Evolutionary conservation across 768 basidiomycete genomes (phyloP).

Genomic region (Mycena metata): DNA sequence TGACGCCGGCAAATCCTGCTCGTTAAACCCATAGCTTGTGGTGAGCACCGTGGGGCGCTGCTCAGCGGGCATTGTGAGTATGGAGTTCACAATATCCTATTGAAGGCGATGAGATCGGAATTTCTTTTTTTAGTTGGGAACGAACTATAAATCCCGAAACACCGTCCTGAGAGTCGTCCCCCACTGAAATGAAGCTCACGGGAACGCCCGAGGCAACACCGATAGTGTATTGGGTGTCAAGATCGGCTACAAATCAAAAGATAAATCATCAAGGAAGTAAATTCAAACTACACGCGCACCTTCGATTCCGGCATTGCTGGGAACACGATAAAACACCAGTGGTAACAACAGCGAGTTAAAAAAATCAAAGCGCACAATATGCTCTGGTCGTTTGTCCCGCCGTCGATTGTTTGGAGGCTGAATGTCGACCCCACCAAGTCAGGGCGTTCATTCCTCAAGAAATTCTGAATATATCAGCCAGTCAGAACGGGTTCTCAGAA

Average conservation of each 20-base stretch:
- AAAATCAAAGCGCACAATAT: conserved; percentile 44
- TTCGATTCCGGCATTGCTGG: conserved; percentile 44
- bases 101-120: conserved; percentile 28
- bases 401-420: conserved; percentile 38
- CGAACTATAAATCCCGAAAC: conserved; percentile 6
- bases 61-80: conserved; percentile 55
- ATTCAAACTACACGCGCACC: not conserved
- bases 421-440: conserved; percentile 34
- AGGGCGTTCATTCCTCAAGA: conserved; percentile 7
- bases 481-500: not conserved
- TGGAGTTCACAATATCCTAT: conserved; percentile 45
- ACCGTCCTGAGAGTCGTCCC: conserved; percentile 5
- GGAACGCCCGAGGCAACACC: conserved; percentile 53
- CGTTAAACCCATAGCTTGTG: conserved; percentile 55
- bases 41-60: conserved; percentile 55
- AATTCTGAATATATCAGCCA: not conserved
- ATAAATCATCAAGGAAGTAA: not conserved
- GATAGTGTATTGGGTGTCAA: conserved; percentile 60
- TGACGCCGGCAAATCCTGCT: conserved; percentile 49
- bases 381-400: conserved; percentile 42
- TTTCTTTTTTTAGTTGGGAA: not conserved
- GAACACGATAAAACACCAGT: not conserved
- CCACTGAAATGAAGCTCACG: conserved; percentile 50
- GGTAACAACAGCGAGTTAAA: not conserved
- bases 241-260: conserved; percentile 37